A percentile compares a stretch with the other conserved stretches of the same genome.
Conservation (phyloP, 2,329 filamentous ascomycete species). For the Pseudogymnoascus sp. region DNA sequence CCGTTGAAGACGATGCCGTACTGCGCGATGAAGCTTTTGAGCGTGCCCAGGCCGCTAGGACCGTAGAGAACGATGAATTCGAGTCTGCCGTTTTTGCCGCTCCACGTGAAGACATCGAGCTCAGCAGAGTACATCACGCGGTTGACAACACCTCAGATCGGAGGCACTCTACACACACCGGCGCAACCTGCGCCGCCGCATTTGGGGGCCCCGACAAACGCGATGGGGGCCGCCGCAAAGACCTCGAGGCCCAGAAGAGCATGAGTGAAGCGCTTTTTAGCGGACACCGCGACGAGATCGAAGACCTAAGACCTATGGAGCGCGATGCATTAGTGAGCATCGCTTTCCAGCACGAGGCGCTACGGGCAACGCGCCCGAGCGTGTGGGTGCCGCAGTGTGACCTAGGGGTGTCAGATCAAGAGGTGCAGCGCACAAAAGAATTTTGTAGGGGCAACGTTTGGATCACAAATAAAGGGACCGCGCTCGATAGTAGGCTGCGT, state of each 20-base stretch:
- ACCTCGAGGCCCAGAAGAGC: constrained; percentile 28
- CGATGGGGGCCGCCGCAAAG: constrained; percentile 43
- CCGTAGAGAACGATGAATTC: constrained; percentile 46
- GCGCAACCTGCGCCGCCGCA: constrained; percentile 38
- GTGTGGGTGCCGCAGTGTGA: constrained; percentile 94
- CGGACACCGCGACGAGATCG: constrained; percentile 84
- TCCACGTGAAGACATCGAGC: too few relatives aligned
- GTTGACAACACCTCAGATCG: too few relatives aligned
- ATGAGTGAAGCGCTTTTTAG: constrained; percentile 79
- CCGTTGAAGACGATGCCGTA: constrained; percentile 89
- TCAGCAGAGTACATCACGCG: too few relatives aligned
- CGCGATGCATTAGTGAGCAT: constrained; percentile 77
- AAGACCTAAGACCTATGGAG: constrained; percentile 86
- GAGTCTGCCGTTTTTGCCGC: constrained; percentile 23
- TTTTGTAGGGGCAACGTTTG: constrained; percentile 56
- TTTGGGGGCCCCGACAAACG: constrained; percentile 27
- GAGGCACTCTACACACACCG: constrained; percentile 16
- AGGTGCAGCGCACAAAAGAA: constrained; percentile 71
- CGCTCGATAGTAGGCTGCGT: constrained; percentile 74
- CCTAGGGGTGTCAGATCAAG: constrained; percentile 83
- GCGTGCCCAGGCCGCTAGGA: constrained; percentile 56
- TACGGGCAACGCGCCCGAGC: constrained; percentile 75
- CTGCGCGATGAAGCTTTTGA: constrained; percentile 86
- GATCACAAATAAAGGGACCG: constrained; percentile 90
- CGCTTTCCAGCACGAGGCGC: constrained; percentile 84